Evolutionary conservation across 2,329 filamentous ascomycete species (phyloP).

Genomic region (Aspergillus piperis): DNA sequence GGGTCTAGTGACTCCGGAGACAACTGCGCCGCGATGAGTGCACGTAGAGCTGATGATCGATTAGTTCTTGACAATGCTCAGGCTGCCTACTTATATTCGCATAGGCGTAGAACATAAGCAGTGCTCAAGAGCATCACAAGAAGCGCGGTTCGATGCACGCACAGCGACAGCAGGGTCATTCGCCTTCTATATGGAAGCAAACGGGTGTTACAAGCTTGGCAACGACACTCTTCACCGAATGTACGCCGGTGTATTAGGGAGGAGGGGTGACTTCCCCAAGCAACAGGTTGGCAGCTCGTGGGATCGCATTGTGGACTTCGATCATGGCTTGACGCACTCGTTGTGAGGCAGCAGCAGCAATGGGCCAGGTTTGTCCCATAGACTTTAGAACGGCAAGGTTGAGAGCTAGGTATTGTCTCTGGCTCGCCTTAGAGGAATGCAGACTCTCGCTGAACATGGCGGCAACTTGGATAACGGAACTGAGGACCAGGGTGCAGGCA

Average conservation of each 20-base stretch:
- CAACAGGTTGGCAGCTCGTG: not conserved
- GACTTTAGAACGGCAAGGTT: conserved; percentile 11
- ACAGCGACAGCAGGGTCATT: too few species aligned
- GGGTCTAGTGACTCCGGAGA: too few species aligned
- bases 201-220: too few species aligned
- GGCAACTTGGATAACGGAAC: conserved; percentile 13
- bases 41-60: not conserved
- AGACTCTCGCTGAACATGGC: not conserved
- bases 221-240: too few species aligned
- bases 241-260: not conserved
- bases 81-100: too few species aligned
- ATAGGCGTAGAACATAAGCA: too few species aligned
- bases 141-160: too few species aligned
- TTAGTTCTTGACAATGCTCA: too few species aligned
- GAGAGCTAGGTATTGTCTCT: not conserved
- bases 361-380: conserved; percentile 8
- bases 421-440: not conserved
- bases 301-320: not conserved
- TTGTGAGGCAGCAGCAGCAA: not conserved
- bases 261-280: not conserved
- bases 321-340: conserved; percentile 2
- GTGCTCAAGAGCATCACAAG: too few species aligned
- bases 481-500: conserved; percentile 9
- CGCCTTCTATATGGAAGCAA: too few species aligned
- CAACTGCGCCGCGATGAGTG: too few species aligned